Percentiles rank a stretch among this genome's conserved stretches.
Conservation (phyloP, 805 yeast species). For the Kuraishia piskuri region DNA sequence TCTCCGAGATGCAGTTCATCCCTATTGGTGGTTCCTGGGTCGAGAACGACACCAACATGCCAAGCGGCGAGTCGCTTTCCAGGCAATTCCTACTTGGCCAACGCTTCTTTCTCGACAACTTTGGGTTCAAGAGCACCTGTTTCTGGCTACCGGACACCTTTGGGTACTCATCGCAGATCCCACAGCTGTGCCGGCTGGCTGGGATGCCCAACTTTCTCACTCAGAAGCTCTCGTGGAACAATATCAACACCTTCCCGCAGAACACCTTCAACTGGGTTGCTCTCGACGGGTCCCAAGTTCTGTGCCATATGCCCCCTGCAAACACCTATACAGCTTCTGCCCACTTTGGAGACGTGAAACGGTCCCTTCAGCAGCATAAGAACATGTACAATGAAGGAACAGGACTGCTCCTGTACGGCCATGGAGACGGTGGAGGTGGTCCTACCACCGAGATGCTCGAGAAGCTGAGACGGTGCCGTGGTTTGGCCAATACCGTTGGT, state of each 20-base stretch:
- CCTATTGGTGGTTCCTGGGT: constrained; percentile 99
- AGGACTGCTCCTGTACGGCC: constrained; percentile 78
- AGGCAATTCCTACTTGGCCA: constrained; percentile 91
- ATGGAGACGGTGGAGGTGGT: constrained; percentile 99
- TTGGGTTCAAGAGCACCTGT: constrained; percentile 64
- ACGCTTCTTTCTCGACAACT: constrained; percentile 69
- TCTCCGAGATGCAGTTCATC: constrained; percentile 64
- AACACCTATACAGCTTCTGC: constrained; percentile 93
- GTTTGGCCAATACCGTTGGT: constrained; percentile 73
- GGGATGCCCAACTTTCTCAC: constrained; percentile 82
- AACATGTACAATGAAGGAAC: constrained; percentile 73
- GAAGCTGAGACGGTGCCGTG: constrained; percentile 85
- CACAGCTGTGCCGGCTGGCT: constrained; percentile 84
- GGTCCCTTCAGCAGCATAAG: constrained; percentile 76
- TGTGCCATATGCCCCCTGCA: constrained; percentile 97
- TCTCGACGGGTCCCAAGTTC: constrained; percentile 84
- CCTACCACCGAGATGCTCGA: constrained; percentile 92
- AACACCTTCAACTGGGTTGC: constrained; percentile 94
- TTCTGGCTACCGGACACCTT: constrained; percentile 98
- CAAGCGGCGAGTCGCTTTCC: constrained; percentile 84
- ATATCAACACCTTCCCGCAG: constrained; percentile 84
- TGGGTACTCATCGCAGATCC: constrained; percentile 93
- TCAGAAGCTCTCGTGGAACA: constrained; percentile 94
- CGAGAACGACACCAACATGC: constrained; percentile 92
- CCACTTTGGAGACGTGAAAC: constrained; percentile 82